A percentile compares a stretch with the other conserved stretches of the same genome.
phyloP scores from a whole-genome alignment of 2,329 filamentous ascomycete species.

The Coniochaeta sp. region DNA sequence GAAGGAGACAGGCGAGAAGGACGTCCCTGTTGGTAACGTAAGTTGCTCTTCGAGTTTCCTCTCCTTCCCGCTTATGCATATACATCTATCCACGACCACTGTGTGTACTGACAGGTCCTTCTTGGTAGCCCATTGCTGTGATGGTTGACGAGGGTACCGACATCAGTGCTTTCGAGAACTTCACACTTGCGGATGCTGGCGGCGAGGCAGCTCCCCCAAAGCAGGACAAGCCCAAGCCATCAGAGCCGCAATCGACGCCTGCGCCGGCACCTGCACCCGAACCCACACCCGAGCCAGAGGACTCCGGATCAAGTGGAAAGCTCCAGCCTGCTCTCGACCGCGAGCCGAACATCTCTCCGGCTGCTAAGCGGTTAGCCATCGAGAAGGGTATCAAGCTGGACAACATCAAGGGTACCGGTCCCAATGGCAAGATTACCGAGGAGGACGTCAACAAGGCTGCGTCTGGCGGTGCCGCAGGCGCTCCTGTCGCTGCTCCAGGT shows the following conservation, averaged over 20 bases:
- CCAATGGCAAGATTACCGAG: conserved; percentile 81
- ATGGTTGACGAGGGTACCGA: conserved; percentile 89
- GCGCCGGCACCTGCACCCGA: conserved; percentile 52
- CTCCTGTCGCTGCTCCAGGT: conserved; percentile 45
- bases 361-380: conserved; percentile 73
- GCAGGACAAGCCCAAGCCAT: conserved; percentile 56
- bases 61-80: neutral
- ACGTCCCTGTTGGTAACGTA: conserved; percentile 90
- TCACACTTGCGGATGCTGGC: conserved; percentile 83
- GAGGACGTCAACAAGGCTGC: conserved; percentile 86
- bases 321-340: conserved; percentile 82
- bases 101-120: neutral
- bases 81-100: neutral
- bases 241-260: conserved; percentile 55
- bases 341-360: conserved; percentile 63
- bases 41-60: conserved; percentile 31
- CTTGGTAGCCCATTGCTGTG: conserved; percentile 79
- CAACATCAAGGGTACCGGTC: conserved; percentile 78
- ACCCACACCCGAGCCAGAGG: conserved; percentile 52
- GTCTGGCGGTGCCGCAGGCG: conserved; percentile 45
- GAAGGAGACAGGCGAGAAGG: conserved; percentile 88
- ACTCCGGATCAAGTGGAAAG: conserved; percentile 65
- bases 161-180: conserved; percentile 79
- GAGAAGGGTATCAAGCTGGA: conserved; percentile 77
- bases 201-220: conserved; percentile 62